Conservation (phyloP, 1,284 basidiomycete species). For the Crocinoboletus sp. region DNA sequence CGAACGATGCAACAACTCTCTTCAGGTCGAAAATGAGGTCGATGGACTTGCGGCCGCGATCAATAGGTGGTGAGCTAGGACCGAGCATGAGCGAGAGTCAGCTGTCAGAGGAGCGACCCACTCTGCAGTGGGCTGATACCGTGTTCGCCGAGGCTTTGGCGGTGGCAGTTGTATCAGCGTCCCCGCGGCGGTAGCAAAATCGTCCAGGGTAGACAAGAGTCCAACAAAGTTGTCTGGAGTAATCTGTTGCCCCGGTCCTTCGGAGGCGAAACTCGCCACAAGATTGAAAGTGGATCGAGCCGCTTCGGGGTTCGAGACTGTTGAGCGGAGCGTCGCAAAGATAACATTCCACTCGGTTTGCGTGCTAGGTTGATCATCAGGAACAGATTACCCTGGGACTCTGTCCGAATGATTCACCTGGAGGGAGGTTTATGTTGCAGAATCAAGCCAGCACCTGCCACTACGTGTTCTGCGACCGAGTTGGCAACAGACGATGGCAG, state of each 20-base stretch:
- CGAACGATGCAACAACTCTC: constrained; percentile 54
- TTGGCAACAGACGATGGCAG: constrained; percentile 76
- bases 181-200: constrained; percentile 78
- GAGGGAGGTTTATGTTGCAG: constrained; percentile 76
- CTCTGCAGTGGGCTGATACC: constrained; percentile 52
- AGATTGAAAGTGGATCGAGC: constrained; percentile 81
- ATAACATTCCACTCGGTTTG: constrained; percentile 96
- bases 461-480: constrained; percentile 87
- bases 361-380: constrained; percentile 45
- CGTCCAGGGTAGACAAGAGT: constrained; percentile 79
- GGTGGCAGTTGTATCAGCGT: constrained; percentile 54
- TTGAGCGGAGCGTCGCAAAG: constrained; percentile 86
- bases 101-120: constrained; percentile 27
- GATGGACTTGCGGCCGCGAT: constrained; percentile 79
- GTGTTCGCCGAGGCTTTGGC: constrained; percentile 47
- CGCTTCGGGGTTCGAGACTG: constrained; percentile 85
- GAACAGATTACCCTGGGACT: background rate
- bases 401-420: constrained; percentile 38
- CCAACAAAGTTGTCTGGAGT: constrained; percentile 79
- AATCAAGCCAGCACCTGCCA: constrained; percentile 78
- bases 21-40: constrained; percentile 76
- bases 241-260: constrained; percentile 56
- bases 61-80: constrained; percentile 66
- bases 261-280: constrained; percentile 57
- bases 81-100: constrained; percentile 6